Base-by-base conservation (phyloP, 2,329 filamentous ascomycete species). In the Aspergillus viridinutans region DNA sequence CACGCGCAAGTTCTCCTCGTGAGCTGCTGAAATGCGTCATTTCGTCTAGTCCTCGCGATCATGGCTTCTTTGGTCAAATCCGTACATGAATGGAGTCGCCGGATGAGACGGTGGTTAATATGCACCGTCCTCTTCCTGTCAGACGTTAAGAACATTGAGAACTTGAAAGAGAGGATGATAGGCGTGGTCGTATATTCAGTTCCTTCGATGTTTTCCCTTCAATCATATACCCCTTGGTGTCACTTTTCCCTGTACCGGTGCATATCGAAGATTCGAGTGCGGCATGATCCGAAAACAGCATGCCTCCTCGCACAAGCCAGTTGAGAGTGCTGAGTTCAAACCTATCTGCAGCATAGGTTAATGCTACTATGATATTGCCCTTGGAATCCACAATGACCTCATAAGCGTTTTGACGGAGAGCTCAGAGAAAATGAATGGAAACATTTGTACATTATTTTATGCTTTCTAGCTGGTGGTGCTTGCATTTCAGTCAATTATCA, bases 1-100 rank as follows among this genome's bases (percentile, higher is more conserved):
- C 72, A 95, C 92, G 68, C 88, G 92, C 79, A 89, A 88, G 77
- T 96, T 96, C 83, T 84, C 83, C 50, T 79, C 81, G 70, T 85
- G 76, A 70, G 62, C 51, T 55, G 43, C 43, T 47, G 12, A 23
- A 47, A 7, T 8, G 43, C 6, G 21, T 26, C 21, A 14, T 26
- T 23, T 45, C 21, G 42, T 12, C 20, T 45, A 23, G 20, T 45
- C 42, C 42, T 26, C 43, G 10, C 21, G 10, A 23, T 12, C 21
- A 14, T 23, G 12, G 21, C 10, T 47, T 47, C 23, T 14, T 14
- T 23, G 12, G 21, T 23, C 21, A 26, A 23, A 25, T 23, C 20
- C 21, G 10, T 47, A 17, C 32, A 14, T 47, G 10, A 25, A 17
- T 20, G n/a, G 42, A 21, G 8, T 12, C 21, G n/a, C 10, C n/a